These are phyloP conservation scores for Citrus glauca DNA, from an alignment of 345 rosid species.

Conservation along the genomic window DNA sequence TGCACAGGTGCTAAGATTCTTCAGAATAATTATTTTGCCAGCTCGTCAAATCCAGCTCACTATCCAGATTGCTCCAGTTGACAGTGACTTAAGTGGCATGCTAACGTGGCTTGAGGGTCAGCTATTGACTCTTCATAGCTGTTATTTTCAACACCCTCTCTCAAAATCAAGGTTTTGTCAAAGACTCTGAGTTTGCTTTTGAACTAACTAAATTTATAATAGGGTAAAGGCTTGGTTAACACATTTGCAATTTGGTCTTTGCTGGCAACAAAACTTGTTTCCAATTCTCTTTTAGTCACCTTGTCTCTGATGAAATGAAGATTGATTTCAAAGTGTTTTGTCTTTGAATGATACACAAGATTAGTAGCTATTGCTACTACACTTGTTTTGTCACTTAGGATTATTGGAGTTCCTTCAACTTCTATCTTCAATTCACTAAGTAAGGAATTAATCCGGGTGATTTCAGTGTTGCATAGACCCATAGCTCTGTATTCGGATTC, in stretches of 20 bases:
- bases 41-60: too few species aligned
- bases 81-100: too few species aligned
- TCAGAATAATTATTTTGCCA: too few species aligned
- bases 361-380: not conserved
- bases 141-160: not conserved
- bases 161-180: not conserved
- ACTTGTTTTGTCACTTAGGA: not conserved
- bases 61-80: accelerated
- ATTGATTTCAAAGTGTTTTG: too few species aligned
- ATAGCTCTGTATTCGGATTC: too few species aligned
- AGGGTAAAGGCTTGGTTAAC: not conserved
- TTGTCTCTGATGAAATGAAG: not conserved
- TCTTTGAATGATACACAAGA: too few species aligned
- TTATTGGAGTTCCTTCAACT: not conserved
- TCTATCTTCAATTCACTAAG: not conserved
- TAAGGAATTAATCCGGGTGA: not conserved
- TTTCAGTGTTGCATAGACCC: too few species aligned
- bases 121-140: accelerated
- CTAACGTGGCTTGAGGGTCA: too few species aligned
- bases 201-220: too few species aligned
- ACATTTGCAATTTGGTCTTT: too few species aligned
- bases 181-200: not conserved
- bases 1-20: too few species aligned
- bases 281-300: not conserved
- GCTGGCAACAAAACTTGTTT: not conserved